A percentile compares a stretch with the other conserved stretches of the same genome.
Conservation (phyloP, 192 early-diverging fungal genomes). For the Podila epicladia region DNA sequence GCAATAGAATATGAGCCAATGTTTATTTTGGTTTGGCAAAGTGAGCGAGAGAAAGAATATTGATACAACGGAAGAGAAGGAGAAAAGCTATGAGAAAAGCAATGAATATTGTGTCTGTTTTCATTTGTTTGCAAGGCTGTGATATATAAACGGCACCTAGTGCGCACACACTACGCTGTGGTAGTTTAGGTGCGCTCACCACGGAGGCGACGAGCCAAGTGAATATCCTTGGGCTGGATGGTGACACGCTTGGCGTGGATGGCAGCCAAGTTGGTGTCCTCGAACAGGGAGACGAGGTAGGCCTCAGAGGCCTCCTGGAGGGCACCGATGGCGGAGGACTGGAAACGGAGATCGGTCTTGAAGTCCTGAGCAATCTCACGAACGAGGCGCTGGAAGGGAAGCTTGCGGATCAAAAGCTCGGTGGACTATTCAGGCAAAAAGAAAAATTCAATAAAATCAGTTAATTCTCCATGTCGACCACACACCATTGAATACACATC, state of each 20-base stretch:
- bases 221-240: conserved; percentile 99
- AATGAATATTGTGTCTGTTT: not conserved
- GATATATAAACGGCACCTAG: not conserved
- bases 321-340: conserved; percentile 97
- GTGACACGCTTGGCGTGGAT: conserved; percentile 99
- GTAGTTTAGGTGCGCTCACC: conserved; percentile 80
- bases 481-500: conserved; percentile 81
- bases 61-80: not conserved
- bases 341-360: conserved; percentile 98
- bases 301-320: conserved; percentile 98
- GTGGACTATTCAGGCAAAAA: conserved; percentile 63
- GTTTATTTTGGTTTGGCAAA: no score
- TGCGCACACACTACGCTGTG: not conserved
- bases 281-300: conserved; percentile 86
- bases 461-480: conserved; percentile 21
- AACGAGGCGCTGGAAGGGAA: conserved; percentile 92
- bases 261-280: conserved; percentile 98
- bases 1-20: not conserved
- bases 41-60: not conserved
- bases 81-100: not conserved
- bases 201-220: conserved; percentile 95
- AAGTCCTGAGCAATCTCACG: conserved; percentile 99
- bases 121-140: not conserved
- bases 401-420: conserved; percentile 91
- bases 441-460: conserved; percentile 75